These are phyloP conservation scores for Mayamaea pseudoterrestris DNA, from an alignment of 108 stramenopile genomes.

Conservation along the genomic window DNA sequence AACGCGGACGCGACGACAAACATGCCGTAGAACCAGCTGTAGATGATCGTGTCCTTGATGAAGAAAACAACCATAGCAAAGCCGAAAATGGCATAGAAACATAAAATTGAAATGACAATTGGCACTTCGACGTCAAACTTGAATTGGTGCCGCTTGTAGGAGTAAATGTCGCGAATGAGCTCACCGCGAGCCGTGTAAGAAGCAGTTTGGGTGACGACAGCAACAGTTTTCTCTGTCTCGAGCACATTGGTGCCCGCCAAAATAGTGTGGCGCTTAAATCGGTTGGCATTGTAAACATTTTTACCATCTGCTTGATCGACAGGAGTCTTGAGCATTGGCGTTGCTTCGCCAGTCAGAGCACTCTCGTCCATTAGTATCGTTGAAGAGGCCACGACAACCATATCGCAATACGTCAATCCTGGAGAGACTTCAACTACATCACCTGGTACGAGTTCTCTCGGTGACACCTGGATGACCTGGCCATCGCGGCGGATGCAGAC, in stretches of 20 bases:
- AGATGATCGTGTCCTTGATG: conserved; percentile 34
- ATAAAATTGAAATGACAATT: conserved; percentile 33
- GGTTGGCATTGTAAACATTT: conserved; percentile 13
- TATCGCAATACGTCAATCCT: conserved; percentile 41
- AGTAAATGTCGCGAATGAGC: conserved; percentile 40
- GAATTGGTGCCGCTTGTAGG: conserved; percentile 52
- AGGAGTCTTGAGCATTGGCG: conserved; percentile 35
- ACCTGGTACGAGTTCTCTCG: conserved; percentile 45
- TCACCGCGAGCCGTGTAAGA: conserved; percentile 53
- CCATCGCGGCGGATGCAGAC: conserved; percentile 39
- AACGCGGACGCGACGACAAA: conserved; percentile 19
- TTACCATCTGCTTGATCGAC: conserved; percentile 21
- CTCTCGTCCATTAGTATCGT: conserved; percentile 41
- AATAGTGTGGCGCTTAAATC: conserved; percentile 35
- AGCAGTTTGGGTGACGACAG: conserved; percentile 37
- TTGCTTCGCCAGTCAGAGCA: conserved; percentile 56
- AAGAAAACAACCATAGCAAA: conserved; percentile 27
- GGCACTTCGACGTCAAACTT: conserved; percentile 56
- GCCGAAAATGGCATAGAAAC: conserved; percentile 27
- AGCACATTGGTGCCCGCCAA: conserved; percentile 50
- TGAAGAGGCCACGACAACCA: conserved; percentile 29
- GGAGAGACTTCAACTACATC: conserved; percentile 28
- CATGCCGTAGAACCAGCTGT: conserved; percentile 42
- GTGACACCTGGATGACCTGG: conserved; percentile 11
- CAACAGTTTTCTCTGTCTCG: conserved; percentile 28